Evolutionary conservation across 2,329 filamentous ascomycete species (phyloP).

Genomic region (Bipolaris victoriae): DNA sequence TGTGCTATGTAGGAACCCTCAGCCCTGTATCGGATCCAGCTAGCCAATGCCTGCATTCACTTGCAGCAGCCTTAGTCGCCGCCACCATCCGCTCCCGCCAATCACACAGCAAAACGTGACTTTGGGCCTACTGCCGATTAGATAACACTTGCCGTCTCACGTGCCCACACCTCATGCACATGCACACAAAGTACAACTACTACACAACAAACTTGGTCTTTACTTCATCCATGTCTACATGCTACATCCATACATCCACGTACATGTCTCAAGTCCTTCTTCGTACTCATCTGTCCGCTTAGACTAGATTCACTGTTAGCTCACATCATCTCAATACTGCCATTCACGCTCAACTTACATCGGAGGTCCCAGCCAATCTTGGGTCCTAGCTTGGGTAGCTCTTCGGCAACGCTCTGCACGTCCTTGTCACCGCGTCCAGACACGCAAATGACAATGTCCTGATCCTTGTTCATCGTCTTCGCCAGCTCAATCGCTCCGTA

Average conservation of each 20-base stretch:
- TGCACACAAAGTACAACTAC: neutral
- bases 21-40: neutral
- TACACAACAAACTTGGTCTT: neutral
- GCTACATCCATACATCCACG: neutral
- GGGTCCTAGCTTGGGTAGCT: slow-evolving; percentile 85
- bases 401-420: slow-evolving; percentile 96
- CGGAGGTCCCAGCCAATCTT: slow-evolving; percentile 77
- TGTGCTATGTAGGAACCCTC: too few species aligned
- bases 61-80: slow-evolving; percentile 12
- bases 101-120: slow-evolving; percentile 19
- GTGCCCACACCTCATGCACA: neutral
- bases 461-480: slow-evolving; percentile 85
- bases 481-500: slow-evolving; percentile 88
- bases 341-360: slow-evolving; percentile 43
- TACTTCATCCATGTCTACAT: slow-evolving; percentile 4
- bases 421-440: slow-evolving; percentile 97
- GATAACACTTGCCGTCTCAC: neutral
- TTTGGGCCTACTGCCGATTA: neutral
- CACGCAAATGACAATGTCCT: slow-evolving; percentile 93
- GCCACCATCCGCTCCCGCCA: slow-evolving; percentile 8
- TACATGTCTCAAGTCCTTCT: neutral
- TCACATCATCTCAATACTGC: neutral
- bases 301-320: slow-evolving; percentile 37
- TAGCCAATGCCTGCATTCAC: slow-evolving; percentile 9
- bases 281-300: slow-evolving; percentile 8